Conservation (phyloP, 495 filamentous ascomycete species). For the Terfezia boudieri region DNA sequence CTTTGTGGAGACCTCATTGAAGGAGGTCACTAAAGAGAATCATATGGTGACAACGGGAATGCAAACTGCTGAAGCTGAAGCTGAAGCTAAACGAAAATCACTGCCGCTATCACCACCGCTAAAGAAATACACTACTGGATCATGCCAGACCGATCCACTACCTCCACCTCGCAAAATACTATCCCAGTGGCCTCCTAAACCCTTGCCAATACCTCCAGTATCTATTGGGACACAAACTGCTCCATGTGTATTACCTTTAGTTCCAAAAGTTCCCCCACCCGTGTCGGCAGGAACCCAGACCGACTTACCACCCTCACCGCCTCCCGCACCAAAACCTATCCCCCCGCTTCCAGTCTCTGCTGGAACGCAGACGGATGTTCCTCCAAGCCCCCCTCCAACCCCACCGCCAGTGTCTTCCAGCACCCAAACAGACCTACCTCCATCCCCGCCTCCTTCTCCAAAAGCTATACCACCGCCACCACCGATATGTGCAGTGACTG, state of each 20-base stretch:
- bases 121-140: background rate
- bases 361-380: no score
- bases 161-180: background rate
- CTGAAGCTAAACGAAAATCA: background rate
- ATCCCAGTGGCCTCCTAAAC: no score
- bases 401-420: constrained; percentile 4
- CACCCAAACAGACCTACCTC: background rate
- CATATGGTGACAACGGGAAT: background rate
- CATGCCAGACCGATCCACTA: background rate
- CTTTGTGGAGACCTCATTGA: background rate
- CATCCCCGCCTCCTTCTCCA: constrained; percentile 3
- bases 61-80: background rate
- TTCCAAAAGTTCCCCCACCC: background rate
- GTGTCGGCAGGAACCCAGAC: constrained; percentile 6
- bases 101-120: constrained; percentile 1
- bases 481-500: constrained; percentile 21
- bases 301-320: constrained; percentile 42
- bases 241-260: no score
- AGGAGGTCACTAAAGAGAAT: background rate
- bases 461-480: constrained; percentile 3
- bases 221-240: constrained; percentile 49
- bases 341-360: no score
- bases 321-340: constrained; percentile 36
- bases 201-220: constrained; percentile 24
- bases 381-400: constrained; percentile 16